A percentile compares a stretch with the other conserved stretches of the same genome.
phyloP scores from a whole-genome alignment of 768 basidiomycete species.

The Lyophyllum shimeji region DNA sequence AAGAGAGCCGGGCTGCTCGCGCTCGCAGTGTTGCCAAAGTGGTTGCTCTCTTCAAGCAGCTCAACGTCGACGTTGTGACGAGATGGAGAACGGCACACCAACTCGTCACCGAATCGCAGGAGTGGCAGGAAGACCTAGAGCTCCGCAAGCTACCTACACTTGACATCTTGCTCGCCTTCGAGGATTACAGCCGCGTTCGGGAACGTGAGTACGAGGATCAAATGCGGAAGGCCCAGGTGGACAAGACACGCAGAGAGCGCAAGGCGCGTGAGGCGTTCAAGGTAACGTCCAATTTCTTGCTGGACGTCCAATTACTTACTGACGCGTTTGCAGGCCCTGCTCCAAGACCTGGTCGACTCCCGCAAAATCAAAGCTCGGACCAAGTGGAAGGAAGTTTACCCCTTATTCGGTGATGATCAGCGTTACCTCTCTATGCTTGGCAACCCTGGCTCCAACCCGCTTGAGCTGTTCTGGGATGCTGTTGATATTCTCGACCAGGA shows the following conservation, averaged over 20 bases:
- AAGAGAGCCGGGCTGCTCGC: constrained; percentile 76
- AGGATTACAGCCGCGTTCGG: constrained; percentile 88
- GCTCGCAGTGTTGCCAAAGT: constrained; percentile 82
- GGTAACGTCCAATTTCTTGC: constrained; percentile 38
- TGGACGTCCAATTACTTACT: not conserved
- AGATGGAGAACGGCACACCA: constrained; percentile 87
- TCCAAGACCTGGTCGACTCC: constrained; percentile 63
- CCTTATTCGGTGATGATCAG: constrained; percentile 69
- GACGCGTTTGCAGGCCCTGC: constrained; percentile 51
- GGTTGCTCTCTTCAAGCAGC: constrained; percentile 78
- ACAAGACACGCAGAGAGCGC: constrained; percentile 80
- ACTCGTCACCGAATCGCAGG: constrained; percentile 71
- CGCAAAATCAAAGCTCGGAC: constrained; percentile 76
- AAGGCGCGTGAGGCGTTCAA: constrained; percentile 92
- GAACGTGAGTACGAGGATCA: constrained; percentile 93
- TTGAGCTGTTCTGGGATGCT: constrained; percentile 95
- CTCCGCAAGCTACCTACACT: constrained; percentile 83
- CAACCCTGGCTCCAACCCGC: constrained; percentile 89
- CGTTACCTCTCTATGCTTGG: constrained; percentile 91
- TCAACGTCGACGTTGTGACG: constrained; percentile 91
- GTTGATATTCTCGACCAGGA: constrained; percentile 87
- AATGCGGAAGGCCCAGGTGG: constrained; percentile 74
- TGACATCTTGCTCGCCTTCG: constrained; percentile 91
- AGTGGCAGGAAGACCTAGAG: constrained; percentile 76
- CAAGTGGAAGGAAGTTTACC: constrained; percentile 92